phyloP scores from a whole-genome alignment of 345 rosid species.

The Eucalyptus cloeziana region DNA sequence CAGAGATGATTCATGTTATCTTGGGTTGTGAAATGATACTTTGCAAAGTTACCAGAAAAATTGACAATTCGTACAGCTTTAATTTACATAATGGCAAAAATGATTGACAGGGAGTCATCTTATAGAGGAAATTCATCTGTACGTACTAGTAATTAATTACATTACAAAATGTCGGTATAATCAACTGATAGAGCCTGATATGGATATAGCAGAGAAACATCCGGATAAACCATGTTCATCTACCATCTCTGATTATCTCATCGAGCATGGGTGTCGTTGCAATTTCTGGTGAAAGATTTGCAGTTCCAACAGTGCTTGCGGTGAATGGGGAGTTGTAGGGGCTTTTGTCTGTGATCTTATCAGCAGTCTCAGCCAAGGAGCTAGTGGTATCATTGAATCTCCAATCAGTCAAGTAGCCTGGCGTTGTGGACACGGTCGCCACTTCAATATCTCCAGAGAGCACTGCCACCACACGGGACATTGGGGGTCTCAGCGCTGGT shows the following conservation, averaged over 20 bases:
- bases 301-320: not conserved
- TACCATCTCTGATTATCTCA: not conserved
- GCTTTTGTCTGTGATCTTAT: not conserved
- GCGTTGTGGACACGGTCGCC: conserved; percentile 15
- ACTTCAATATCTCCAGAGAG: conserved; percentile 57
- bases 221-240: not conserved
- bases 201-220: not conserved
- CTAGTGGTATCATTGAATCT: conserved; percentile 24
- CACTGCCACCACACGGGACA: conserved; percentile 64
- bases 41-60: too few species aligned
- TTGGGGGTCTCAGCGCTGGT: conserved; percentile 36
- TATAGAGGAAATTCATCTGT: not conserved
- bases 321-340: not conserved
- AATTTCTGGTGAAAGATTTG: not conserved
- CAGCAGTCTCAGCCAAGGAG: not conserved
- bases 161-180: not conserved
- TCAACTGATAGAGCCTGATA: not conserved
- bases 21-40: too few species aligned
- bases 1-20: too few species aligned
- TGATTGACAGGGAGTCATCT: not conserved
- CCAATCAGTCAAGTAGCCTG: conserved; percentile 56
- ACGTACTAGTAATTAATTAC: not conserved
- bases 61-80: not conserved
- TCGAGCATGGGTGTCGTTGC: not conserved
- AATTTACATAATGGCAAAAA: not conserved